Evolutionary conservation across 2,329 filamentous ascomycete species (phyloP).

Genomic region (Microascus cirrosus): DNA sequence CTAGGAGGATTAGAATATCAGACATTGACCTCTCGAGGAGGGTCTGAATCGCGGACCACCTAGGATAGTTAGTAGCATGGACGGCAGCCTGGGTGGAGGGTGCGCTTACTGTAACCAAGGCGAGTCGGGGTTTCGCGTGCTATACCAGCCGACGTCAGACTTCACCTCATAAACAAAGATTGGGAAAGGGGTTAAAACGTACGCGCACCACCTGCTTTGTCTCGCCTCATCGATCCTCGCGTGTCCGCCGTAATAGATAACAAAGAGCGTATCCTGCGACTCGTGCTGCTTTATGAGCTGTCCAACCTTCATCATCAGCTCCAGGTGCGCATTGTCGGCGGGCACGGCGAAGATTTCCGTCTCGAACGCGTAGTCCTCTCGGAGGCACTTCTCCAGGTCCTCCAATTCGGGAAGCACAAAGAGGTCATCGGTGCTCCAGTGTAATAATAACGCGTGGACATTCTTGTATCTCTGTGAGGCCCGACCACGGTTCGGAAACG

Average conservation of each 20-base stretch:
- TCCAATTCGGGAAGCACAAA: constrained; percentile 48
- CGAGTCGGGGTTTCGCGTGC: constrained; percentile 37
- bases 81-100: not conserved
- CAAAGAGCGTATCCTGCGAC: constrained; percentile 41
- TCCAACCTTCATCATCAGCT: constrained; percentile 45
- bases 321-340: constrained; percentile 45
- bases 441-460: constrained; percentile 41
- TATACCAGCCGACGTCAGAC: constrained; percentile 10
- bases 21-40: constrained; percentile 44
- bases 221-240: constrained; percentile 47
- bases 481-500: constrained; percentile 44
- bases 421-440: constrained; percentile 47
- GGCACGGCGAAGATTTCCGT: constrained; percentile 49
- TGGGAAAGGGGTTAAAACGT: constrained; percentile 16
- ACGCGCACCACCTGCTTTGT: constrained; percentile 51
- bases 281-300: constrained; percentile 47
- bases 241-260: constrained; percentile 50
- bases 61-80: constrained; percentile 11
- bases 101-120: constrained; percentile 41
- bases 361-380: constrained; percentile 42
- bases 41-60: constrained; percentile 51
- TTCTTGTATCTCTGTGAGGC: constrained; percentile 42
- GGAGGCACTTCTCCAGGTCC: constrained; percentile 41
- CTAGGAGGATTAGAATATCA: constrained; percentile 45
- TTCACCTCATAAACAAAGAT: not conserved